Percentiles rank a stretch among this genome's conserved stretches.
Conservation (phyloP, 1,284 basidiomycete genomes). For the Coriolopsis trogii region DNA sequence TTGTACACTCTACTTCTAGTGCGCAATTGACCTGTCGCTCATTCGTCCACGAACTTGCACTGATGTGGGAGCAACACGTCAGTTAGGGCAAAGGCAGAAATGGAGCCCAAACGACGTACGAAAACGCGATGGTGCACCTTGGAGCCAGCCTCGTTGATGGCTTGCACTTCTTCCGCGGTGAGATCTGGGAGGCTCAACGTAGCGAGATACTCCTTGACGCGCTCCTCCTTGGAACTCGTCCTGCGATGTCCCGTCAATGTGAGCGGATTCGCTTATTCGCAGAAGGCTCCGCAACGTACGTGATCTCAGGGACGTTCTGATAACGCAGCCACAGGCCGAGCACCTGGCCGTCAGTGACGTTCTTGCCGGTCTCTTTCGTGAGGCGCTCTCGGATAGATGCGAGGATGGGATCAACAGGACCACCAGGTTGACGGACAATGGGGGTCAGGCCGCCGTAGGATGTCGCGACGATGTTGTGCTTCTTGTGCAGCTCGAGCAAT, state of each 20-base stretch:
- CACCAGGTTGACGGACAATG: conserved; percentile 58
- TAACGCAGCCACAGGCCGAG: conserved; percentile 39
- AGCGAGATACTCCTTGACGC: conserved; percentile 70
- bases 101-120: conserved; percentile 44
- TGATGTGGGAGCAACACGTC: neutral
- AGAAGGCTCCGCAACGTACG: conserved; percentile 46
- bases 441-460: conserved; percentile 71
- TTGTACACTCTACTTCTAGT: too few relatives aligned
- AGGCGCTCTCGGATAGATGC: conserved; percentile 20
- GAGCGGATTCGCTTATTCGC: too few relatives aligned
- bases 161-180: conserved; percentile 59
- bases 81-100: neutral
- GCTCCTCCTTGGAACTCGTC: conserved; percentile 69
- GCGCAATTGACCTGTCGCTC: too few relatives aligned
- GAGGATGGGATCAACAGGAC: conserved; percentile 51
- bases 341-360: conserved; percentile 37
- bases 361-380: conserved; percentile 36
- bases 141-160: conserved; percentile 65
- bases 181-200: conserved; percentile 59
- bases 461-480: conserved; percentile 67
- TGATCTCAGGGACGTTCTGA: conserved; percentile 48
- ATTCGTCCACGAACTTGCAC: conserved; percentile 14
- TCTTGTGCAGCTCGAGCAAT: conserved; percentile 55
- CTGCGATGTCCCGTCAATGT: too few relatives aligned
- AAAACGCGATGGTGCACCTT: conserved; percentile 60